These are phyloP conservation scores for Candida bentonensis DNA, from an alignment of 805 yeast genomes.

Conservation along the genomic window DNA sequence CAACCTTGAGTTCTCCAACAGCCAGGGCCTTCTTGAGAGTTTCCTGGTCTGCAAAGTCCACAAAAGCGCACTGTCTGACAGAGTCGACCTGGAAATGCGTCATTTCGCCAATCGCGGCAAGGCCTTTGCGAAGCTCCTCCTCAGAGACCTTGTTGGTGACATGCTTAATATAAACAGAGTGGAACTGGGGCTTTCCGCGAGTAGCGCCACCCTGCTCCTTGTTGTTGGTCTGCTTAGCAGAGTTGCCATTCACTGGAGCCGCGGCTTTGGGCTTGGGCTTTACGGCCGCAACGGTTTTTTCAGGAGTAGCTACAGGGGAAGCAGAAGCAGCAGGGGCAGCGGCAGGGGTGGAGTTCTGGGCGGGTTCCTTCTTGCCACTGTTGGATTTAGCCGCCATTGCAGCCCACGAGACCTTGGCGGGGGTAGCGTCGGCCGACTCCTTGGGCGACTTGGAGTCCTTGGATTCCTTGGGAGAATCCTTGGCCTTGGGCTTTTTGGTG, in stretches of 20 bases:
- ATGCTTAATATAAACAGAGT: constrained; percentile 24
- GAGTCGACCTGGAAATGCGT: constrained; percentile 22
- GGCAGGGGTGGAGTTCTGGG: constrained; percentile 4
- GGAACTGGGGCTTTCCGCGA: constrained; percentile 11
- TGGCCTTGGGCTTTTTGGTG: background rate
- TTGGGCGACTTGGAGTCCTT: background rate
- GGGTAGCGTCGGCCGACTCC: constrained; percentile 5
- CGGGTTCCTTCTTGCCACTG: constrained; percentile 5
- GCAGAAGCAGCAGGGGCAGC: constrained; percentile 7
- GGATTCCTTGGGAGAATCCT: background rate
- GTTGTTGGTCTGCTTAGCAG: constrained; percentile 4
- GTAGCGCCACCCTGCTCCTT: constrained; percentile 1
- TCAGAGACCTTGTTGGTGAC: constrained; percentile 17
- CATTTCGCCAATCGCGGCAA: constrained; percentile 19
- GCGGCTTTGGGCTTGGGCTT: constrained; percentile 4
- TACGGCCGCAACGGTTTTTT: constrained; percentile 5
- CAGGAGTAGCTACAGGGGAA: constrained; percentile 6
- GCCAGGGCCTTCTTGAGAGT: constrained; percentile 19
- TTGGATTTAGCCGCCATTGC: constrained; percentile 13
- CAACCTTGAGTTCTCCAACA: constrained; percentile 18
- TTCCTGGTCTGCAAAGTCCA: constrained; percentile 21
- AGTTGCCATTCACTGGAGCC: constrained; percentile 5
- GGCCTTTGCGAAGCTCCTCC: constrained; percentile 16
- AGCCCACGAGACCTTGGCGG: constrained; percentile 18
- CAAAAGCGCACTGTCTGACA: constrained; percentile 22